Evolutionary conservation across 352 stramenopile genomes (phyloP).

Genomic region (Phytophthora parvispora): DNA sequence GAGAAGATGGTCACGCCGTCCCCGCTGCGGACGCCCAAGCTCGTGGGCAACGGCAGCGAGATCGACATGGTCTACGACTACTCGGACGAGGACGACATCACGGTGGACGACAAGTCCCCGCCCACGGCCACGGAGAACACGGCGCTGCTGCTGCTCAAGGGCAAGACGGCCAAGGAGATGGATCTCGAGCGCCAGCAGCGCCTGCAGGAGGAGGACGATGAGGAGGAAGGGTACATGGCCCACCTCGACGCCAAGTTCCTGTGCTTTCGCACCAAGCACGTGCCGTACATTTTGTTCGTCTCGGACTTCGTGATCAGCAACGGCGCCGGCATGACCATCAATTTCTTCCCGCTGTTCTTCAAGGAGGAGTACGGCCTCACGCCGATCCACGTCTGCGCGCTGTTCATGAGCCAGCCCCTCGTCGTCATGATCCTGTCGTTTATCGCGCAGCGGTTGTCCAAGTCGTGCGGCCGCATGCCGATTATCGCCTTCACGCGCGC

Average conservation of each 20-base stretch:
- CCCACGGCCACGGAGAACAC: constrained; percentile 47
- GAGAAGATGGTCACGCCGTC: constrained; percentile 33
- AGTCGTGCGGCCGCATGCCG: constrained; percentile 71
- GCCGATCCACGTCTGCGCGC: constrained; percentile 73
- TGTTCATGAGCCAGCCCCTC: constrained; percentile 78
- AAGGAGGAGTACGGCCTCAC: constrained; percentile 82
- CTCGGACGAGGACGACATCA: constrained; percentile 59
- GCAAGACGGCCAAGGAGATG: constrained; percentile 35
- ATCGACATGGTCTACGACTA: constrained; percentile 81
- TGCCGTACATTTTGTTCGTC: constrained; percentile 76
- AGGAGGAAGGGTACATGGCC: constrained; percentile 43
- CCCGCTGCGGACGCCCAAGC: constrained; percentile 67
- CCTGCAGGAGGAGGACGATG: constrained; percentile 26
- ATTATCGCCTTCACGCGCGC: constrained; percentile 76
- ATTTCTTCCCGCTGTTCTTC: constrained; percentile 90
- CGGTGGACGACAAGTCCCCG: constrained; percentile 34
- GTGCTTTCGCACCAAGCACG: constrained; percentile 73
- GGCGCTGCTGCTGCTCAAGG: constrained; percentile 37
- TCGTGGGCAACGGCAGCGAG: constrained; percentile 61
- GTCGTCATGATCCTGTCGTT: constrained; percentile 79
- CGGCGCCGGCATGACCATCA: constrained; percentile 86
- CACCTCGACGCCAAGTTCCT: constrained; percentile 57
- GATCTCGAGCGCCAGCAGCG: constrained; percentile 40
- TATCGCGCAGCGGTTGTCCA: constrained; percentile 58
- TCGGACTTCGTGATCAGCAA: constrained; percentile 91